phyloP scores from a whole-genome alignment of 345 rosid genomes.

The Lumnitzera littorea region DNA sequence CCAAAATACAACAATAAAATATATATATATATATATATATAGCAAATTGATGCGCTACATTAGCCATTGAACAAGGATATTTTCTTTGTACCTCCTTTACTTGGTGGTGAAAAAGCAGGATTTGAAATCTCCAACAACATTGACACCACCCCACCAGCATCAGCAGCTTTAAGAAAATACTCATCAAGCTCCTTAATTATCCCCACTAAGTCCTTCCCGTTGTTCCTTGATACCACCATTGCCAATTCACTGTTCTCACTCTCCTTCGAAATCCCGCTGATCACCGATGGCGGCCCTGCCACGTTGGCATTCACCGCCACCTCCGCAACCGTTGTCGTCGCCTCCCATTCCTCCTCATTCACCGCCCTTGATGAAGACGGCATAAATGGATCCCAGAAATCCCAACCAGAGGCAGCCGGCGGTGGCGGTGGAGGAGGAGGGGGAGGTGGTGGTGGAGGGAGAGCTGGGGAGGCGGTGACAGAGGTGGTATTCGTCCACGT shows the following conservation, averaged over 20 bases:
- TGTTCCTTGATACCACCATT: conserved; percentile 69
- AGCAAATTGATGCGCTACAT: no score
- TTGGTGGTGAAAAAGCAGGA: conserved; percentile 32
- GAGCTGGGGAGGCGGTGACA: conserved; percentile 37
- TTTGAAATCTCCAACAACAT: conserved; percentile 56
- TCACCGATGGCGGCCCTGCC: conserved; percentile 41
- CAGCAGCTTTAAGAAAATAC: conserved; percentile 76
- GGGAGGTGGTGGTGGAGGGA: conserved; percentile 16
- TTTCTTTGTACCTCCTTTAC: conserved; percentile 40
- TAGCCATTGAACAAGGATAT: no score
- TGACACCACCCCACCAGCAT: conserved; percentile 65
- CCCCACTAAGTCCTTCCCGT: conserved; percentile 68
- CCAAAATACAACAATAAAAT: no score
- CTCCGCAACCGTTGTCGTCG: conserved; percentile 32
- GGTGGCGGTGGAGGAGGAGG: conserved; percentile 73
- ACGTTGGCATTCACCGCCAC: conserved; percentile 22
- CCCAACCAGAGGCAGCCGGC: conserved; percentile 65
- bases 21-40: no score
- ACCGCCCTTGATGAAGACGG: conserved; percentile 43
- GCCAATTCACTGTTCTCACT: conserved; percentile 71
- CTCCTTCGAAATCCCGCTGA: conserved; percentile 67
- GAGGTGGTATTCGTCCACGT: conserved; percentile 69
- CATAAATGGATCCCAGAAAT: conserved; percentile 86
- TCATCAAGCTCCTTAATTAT: conserved; percentile 90
- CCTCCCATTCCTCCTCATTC: conserved; percentile 82